phyloP scores from a whole-genome alignment of 1,284 basidiomycete genomes.

The Inonotus hispidus region DNA sequence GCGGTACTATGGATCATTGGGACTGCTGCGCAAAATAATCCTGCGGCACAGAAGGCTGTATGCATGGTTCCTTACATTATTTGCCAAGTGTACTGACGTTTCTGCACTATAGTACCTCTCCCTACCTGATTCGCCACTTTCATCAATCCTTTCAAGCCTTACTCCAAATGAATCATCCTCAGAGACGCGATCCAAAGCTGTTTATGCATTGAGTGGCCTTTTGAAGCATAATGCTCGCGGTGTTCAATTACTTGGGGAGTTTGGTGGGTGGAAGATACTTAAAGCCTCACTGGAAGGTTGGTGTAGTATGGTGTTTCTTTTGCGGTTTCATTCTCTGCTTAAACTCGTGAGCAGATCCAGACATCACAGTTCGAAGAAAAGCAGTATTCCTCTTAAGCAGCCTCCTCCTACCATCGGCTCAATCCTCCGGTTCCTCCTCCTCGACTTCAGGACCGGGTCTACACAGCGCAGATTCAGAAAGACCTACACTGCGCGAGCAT shows the following conservation, averaged over 20 bases:
- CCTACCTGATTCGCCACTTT: constrained; percentile 53
- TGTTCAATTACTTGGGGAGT: constrained; percentile 50
- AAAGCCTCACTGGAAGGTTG: constrained; percentile 59
- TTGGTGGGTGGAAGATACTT: constrained; percentile 70
- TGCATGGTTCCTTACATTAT: constrained; percentile 29
- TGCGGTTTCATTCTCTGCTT: neutral
- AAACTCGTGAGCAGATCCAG: constrained; percentile 50
- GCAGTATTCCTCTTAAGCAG: constrained; percentile 79
- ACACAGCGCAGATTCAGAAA: constrained; percentile 20
- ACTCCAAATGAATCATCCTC: constrained; percentile 43
- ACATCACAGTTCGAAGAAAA: constrained; percentile 78
- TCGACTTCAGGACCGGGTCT: constrained; percentile 10
- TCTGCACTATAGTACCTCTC: constrained; percentile 56
- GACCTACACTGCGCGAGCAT: constrained; percentile 38
- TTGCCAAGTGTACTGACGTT: neutral
- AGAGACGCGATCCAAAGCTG: constrained; percentile 71
- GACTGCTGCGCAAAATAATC: constrained; percentile 94
- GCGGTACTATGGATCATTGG: constrained; percentile 90
- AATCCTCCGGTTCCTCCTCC: constrained; percentile 21
- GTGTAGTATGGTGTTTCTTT: constrained; percentile 11
- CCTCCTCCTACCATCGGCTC: constrained; percentile 56
- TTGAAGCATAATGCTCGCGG: constrained; percentile 80
- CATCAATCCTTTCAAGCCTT: constrained; percentile 60
- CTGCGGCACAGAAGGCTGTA: constrained; percentile 82
- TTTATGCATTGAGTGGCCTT: constrained; percentile 83